Evolutionary conservation across 2,329 filamentous ascomycete genomes (phyloP), one percentile per base, ranked within the genome.

Genomic region (Aspergillus aculeatus): DNA sequence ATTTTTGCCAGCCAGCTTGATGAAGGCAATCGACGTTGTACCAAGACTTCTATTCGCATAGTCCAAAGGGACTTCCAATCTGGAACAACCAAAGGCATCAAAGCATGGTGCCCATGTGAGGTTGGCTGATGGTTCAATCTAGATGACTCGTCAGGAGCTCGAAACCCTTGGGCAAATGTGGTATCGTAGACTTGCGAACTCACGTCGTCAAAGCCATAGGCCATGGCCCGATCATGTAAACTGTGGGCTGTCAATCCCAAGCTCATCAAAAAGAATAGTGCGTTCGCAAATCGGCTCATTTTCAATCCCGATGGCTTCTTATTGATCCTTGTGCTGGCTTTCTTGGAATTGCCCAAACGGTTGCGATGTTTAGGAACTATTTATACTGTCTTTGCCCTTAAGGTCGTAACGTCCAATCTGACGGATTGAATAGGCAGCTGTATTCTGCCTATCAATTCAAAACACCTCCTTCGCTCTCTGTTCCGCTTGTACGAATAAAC

Each of bases 1-100:
- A 58, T 64, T 58, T 50, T 63, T 63, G 23, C 61, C 62, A 54
- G 62, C 61, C 41, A 64, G 16, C 51, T 64, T 64, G 50, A 64
- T 63, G 47, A 64, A 64, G 19, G 61, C 60, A 53, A 64, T 54
- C 11, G 60, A 64, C 41, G 58, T 63, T n/a, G 49, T 64, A 41
- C 58, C 62, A 49, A 61, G 26, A 41, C 41, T 53, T 52, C 29
- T 58, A 41, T 62, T 60, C 31, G 61, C 57, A 56, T 62, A 62
- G 24, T 64, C 60, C 51, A 64, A 38, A 51, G 62, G 60, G 49
- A 64, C 62, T 56, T 62, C 47, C 47, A 64, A 51, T 55, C 49
- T 62, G 21, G 62, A 56, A 47, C 62, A 64, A 32, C 24, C 51
- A 38, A 64, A 64, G 29, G 21, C 29, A 58, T 64, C 32, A 50